These are phyloP conservation scores for Usnea hakonensis DNA, from an alignment of 495 filamentous ascomycete species.

Conservation along the genomic window DNA sequence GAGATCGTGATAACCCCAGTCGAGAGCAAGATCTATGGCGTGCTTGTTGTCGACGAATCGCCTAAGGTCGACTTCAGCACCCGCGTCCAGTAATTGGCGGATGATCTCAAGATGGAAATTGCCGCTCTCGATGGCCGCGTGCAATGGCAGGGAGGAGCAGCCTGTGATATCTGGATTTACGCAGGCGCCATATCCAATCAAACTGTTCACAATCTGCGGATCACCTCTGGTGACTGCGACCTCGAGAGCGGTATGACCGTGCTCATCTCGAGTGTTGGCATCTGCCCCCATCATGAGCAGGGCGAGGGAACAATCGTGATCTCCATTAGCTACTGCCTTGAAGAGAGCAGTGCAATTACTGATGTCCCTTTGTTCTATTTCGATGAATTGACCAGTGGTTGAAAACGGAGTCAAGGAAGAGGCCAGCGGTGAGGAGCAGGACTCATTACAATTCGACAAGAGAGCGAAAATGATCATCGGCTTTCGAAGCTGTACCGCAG, in stretches of 20 bases:
- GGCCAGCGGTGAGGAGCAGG: background rate
- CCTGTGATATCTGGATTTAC: background rate
- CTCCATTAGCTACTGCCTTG: slow-evolving; percentile 2
- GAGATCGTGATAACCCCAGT: background rate
- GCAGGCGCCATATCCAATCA: background rate
- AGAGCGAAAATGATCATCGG: background rate
- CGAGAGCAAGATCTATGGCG: slow-evolving; percentile 4
- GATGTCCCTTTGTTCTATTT: background rate
- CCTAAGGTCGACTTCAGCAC: background rate
- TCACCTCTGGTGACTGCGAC: background rate
- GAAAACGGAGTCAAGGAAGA: background rate
- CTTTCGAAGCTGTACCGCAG: background rate
- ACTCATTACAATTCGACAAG: background rate
- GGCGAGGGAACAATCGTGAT: background rate
- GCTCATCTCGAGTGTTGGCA: background rate
- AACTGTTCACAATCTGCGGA: background rate
- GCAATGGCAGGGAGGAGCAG: slow-evolving; percentile 5
- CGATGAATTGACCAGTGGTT: too few species aligned
- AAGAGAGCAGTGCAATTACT: slow-evolving; percentile 3
- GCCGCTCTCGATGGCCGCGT: slow-evolving; percentile 6
- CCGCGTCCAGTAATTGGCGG: background rate
- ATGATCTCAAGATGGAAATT: slow-evolving; percentile 2
- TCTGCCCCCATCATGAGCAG: background rate
- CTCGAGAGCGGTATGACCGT: slow-evolving; percentile 9
- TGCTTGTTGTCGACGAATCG: background rate